Evolutionary conservation across 805 yeast species (phyloP).

Genomic region (Candida lessepsii): DNA sequence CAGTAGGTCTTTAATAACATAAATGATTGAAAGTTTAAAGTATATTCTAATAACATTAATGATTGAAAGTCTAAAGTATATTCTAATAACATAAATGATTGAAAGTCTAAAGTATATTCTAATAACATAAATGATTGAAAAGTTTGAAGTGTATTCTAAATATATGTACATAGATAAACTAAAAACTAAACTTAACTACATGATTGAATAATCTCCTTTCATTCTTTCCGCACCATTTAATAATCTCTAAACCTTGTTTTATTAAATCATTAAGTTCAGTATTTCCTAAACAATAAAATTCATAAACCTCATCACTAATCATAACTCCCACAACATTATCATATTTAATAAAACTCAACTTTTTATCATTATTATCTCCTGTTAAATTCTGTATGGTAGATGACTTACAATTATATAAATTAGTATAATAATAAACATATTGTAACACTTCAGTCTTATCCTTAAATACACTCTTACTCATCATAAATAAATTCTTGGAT

Average conservation of each 20-base stretch:
- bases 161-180: no score
- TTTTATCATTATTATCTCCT: conserved; percentile 31
- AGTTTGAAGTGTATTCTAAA: no score
- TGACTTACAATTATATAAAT: conserved; percentile 23
- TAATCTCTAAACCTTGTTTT: conserved; percentile 59
- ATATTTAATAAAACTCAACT: conserved; percentile 41
- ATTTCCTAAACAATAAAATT: conserved; percentile 38
- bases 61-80: no score
- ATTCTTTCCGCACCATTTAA: conserved; percentile 73
- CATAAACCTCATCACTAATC: conserved; percentile 33
- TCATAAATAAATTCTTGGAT: conserved; percentile 62
- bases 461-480: conserved; percentile 25
- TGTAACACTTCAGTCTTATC: conserved; percentile 30
- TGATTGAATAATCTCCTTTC: conserved; percentile 70
- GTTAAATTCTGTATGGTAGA: conserved; percentile 16
- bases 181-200: conserved; percentile 27
- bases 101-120: no score
- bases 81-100: no score
- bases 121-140: no score
- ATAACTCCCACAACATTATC: conserved; percentile 33
- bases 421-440: conserved; percentile 35
- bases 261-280: conserved; percentile 58
- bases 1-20: no score
- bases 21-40: no score
- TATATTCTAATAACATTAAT: no score